These are phyloP conservation scores for Chaetomium globosum DNA, from an alignment of 2,329 filamentous ascomycete species.

Conservation along the genomic window DNA sequence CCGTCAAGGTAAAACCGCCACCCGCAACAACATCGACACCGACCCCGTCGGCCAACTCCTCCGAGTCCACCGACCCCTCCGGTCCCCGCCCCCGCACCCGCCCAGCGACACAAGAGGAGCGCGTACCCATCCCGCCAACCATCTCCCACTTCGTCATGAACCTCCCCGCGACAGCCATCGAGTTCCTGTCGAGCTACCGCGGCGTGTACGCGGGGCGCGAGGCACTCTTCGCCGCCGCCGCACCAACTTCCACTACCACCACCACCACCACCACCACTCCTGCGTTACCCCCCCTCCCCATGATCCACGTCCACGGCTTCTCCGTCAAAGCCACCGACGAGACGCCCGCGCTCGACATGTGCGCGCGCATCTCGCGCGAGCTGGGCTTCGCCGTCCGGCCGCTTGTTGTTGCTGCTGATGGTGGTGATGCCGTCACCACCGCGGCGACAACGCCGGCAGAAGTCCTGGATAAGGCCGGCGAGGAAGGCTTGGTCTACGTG, in stretches of 20 bases:
- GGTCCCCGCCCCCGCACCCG: background rate
- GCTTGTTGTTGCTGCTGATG: slow-evolving; percentile 36
- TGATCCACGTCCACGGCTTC: slow-evolving; percentile 96
- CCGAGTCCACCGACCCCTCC: slow-evolving; percentile 30
- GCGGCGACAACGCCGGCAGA: no score
- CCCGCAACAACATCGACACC: background rate
- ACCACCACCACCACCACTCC: slow-evolving; percentile 43
- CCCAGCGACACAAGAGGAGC: slow-evolving; percentile 33
- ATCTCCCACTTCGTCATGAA: slow-evolving; percentile 99
- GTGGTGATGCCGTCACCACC: no score
- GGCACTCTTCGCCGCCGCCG: slow-evolving; percentile 59
- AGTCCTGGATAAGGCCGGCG: slow-evolving; percentile 22
- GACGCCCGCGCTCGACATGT: slow-evolving; percentile 64
- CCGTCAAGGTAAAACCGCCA: slow-evolving; percentile 45
- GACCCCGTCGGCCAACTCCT: background rate
- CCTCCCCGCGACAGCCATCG: slow-evolving; percentile 83
- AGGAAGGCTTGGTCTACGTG: slow-evolving; percentile 57
- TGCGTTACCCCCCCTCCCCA: slow-evolving; percentile 69
- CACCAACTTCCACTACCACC: no score
- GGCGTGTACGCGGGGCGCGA: slow-evolving; percentile 79
- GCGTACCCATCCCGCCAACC: slow-evolving; percentile 65
- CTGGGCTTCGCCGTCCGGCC: slow-evolving; percentile 60
- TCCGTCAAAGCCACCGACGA: slow-evolving; percentile 78
- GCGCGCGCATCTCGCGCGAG: slow-evolving; percentile 64
- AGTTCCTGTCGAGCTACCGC: slow-evolving; percentile 75